A percentile compares a stretch with the other conserved stretches of the same genome.
phyloP scores from a whole-genome alignment of 78 protist genomes.

The Dictyostelium brefeldianum region DNA sequence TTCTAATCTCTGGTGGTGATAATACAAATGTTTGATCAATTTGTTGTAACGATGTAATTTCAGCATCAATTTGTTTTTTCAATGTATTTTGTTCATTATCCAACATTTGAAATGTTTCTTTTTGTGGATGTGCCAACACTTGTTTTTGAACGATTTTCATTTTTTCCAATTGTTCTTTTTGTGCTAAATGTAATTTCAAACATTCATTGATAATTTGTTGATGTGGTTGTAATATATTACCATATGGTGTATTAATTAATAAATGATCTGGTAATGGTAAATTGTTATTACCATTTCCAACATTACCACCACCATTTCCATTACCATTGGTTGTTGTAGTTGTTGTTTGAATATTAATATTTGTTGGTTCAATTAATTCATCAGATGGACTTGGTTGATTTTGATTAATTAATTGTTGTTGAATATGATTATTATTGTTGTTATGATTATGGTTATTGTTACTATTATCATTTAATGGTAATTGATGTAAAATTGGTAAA shows the following conservation, averaged over 20 bases:
- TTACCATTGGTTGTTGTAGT: not conserved
- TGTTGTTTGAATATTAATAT: slow-evolving; percentile 16
- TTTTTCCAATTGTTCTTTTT: slow-evolving; percentile 76
- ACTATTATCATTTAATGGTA: not conserved
- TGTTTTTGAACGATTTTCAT: slow-evolving; percentile 77
- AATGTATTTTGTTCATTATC: slow-evolving; percentile 75
- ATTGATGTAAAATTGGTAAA: slow-evolving; percentile 34
- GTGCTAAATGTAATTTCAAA: slow-evolving; percentile 66
- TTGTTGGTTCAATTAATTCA: slow-evolving; percentile 1
- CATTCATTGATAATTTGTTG: slow-evolving; percentile 78
- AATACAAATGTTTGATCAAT: slow-evolving; percentile 75
- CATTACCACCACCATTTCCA: too few species aligned
- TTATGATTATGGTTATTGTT: not conserved
- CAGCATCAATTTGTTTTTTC: slow-evolving; percentile 76
- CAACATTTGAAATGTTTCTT: slow-evolving; percentile 72
- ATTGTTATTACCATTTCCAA: not conserved
- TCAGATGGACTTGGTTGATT: not conserved
- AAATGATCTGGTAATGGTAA: slow-evolving; percentile 66
- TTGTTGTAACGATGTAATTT: slow-evolving; percentile 51
- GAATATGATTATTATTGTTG: not conserved
- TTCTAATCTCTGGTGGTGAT: slow-evolving; percentile 64
- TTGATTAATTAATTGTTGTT: not conserved
- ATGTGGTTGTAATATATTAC: slow-evolving; percentile 72
- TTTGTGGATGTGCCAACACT: slow-evolving; percentile 74
- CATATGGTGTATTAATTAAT: slow-evolving; percentile 60